Conservation (phyloP, 768 basidiomycete species). For the Pisolithus orientalis region DNA sequence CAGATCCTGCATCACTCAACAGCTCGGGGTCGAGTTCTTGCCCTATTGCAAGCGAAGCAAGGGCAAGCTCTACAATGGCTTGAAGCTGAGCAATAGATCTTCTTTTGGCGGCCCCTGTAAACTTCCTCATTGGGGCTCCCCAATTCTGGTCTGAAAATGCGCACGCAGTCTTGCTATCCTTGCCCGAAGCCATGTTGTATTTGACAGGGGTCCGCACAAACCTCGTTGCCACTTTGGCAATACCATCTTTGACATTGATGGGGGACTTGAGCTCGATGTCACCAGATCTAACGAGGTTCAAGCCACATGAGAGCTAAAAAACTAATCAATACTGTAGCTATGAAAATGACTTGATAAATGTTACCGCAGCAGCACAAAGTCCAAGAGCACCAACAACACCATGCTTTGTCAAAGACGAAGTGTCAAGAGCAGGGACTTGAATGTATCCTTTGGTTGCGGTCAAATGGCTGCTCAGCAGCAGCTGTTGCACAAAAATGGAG, state of each 20-base stretch:
- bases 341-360: background rate
- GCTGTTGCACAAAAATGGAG: background rate
- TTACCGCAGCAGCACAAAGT: background rate
- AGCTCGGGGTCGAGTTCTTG: background rate
- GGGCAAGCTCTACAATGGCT: too few relatives aligned
- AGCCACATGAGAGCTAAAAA: background rate
- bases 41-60: too few relatives aligned
- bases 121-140: background rate
- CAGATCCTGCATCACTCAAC: background rate
- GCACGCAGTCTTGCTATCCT: constrained; percentile 1
- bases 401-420: background rate
- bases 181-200: constrained; percentile 5
- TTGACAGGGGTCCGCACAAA: background rate
- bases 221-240: background rate
- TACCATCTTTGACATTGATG: background rate
- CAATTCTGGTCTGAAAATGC: constrained; percentile 7
- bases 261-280: background rate
- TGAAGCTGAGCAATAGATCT: background rate
- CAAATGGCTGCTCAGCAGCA: background rate
- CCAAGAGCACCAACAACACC: background rate
- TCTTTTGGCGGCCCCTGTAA: background rate
- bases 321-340: background rate
- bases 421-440: background rate
- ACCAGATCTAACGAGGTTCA: background rate
- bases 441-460: background rate